Conservation (phyloP, 495 filamentous ascomycete genomes). For the Tuber calosporum region DNA sequence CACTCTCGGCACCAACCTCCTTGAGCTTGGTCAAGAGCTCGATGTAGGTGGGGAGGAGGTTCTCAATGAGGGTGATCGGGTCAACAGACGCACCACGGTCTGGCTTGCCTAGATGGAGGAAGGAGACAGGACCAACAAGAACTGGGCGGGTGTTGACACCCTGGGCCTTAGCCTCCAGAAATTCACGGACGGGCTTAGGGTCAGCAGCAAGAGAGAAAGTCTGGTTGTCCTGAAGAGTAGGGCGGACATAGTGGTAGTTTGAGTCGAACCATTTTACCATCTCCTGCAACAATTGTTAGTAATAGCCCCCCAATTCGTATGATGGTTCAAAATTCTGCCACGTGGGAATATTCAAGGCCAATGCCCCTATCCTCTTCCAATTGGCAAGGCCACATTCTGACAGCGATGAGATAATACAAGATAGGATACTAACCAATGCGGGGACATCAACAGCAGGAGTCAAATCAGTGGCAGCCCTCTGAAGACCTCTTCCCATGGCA, state of each 20-base stretch:
- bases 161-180: slow-evolving; percentile 93
- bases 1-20: slow-evolving; percentile 84
- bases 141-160: slow-evolving; percentile 89
- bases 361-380: slow-evolving; percentile 8
- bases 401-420: not conserved
- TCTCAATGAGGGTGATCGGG: slow-evolving; percentile 84
- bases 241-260: slow-evolving; percentile 99
- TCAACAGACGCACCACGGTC: slow-evolving; percentile 86
- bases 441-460: slow-evolving; percentile 79
- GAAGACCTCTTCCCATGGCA: slow-evolving; percentile 97
- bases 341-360: slow-evolving; percentile 13
- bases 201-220: slow-evolving; percentile 76
- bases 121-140: slow-evolving; percentile 89
- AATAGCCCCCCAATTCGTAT: not conserved
- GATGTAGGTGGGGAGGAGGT: slow-evolving; percentile 85
- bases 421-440: slow-evolving; percentile 52
- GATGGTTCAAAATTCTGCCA: not conserved
- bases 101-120: slow-evolving; percentile 92
- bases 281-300: slow-evolving; percentile 50
- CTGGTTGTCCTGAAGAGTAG: slow-evolving; percentile 91
- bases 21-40: slow-evolving; percentile 87
- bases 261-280: slow-evolving; percentile 99
- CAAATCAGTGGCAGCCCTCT: slow-evolving; percentile 58
- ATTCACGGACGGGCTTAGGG: slow-evolving; percentile 91
- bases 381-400: not conserved